These are phyloP conservation scores for Alternaria ethzedia DNA, from an alignment of 2,329 filamentous ascomycete genomes.

Conservation along the genomic window DNA sequence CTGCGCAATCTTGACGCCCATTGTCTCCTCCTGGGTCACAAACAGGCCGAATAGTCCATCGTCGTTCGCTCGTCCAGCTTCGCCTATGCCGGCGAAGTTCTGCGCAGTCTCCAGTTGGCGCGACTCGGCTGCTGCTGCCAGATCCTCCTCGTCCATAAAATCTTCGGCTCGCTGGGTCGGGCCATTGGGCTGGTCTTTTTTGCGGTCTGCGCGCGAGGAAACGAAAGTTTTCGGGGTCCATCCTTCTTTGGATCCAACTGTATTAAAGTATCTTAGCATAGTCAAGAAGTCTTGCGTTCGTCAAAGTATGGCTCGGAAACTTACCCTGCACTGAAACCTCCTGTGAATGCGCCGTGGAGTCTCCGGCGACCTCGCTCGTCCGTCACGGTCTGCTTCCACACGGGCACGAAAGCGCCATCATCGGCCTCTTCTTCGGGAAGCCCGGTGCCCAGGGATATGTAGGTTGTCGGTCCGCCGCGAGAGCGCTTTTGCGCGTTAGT, in stretches of 20 bases:
- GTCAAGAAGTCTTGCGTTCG: constrained; percentile 43
- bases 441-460: constrained; percentile 68
- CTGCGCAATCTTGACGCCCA: constrained; percentile 83
- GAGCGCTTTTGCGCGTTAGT: constrained; percentile 71
- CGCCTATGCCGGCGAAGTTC: constrained; percentile 77
- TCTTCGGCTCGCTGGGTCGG: constrained; percentile 75
- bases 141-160: constrained; percentile 98
- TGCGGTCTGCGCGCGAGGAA: constrained; percentile 82
- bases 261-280: constrained; percentile 85
- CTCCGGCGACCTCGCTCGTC: constrained; percentile 91
- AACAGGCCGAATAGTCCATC: constrained; percentile 75
- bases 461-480: constrained; percentile 60
- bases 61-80: constrained; percentile 60
- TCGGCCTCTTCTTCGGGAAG: constrained; percentile 80
- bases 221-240: constrained; percentile 94
- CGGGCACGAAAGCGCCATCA: constrained; percentile 87
- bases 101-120: constrained; percentile 74
- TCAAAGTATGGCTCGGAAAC: constrained; percentile 41
- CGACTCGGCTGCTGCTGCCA: constrained; percentile 83
- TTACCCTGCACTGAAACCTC: constrained; percentile 95
- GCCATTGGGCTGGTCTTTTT: constrained; percentile 66
- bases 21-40: constrained; percentile 75
- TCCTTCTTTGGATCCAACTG: constrained; percentile 96
- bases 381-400: constrained; percentile 98
- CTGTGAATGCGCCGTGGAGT: constrained; percentile 94